Conservation (phyloP, 495 filamentous ascomycete genomes). For the Neurospora terricola region DNA sequence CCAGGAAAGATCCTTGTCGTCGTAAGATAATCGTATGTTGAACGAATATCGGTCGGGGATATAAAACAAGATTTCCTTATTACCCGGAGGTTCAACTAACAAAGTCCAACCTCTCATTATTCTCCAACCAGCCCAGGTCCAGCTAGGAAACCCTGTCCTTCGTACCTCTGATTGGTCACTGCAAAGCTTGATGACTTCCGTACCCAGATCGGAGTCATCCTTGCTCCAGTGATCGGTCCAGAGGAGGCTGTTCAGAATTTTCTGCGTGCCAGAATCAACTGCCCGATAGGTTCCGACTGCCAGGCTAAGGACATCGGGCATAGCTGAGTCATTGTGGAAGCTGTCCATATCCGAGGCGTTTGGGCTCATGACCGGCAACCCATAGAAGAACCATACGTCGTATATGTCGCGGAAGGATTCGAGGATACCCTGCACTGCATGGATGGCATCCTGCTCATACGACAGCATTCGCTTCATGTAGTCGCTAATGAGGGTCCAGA, state of each 20-base stretch:
- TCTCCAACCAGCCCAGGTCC: slow-evolving; percentile 1
- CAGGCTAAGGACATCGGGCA: background rate
- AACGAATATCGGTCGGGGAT: background rate
- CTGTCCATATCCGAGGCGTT: background rate
- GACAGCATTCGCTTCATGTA: background rate
- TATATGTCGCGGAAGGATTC: background rate
- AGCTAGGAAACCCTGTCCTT: background rate
- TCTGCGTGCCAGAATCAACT: fast-evolving
- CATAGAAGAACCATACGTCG: background rate
- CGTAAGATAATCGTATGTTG: background rate
- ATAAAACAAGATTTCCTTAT: background rate
- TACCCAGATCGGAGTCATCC: too few relatives aligned
- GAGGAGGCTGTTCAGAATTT: background rate
- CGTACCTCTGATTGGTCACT: background rate
- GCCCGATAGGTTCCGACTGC: background rate
- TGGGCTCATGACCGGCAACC: background rate
- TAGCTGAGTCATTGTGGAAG: background rate
- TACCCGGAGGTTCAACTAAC: too few relatives aligned
- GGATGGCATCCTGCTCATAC: background rate
- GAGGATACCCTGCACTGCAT: background rate
- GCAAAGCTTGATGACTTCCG: too few relatives aligned
- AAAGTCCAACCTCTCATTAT: background rate
- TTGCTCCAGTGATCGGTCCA: background rate
- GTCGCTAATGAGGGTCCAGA: background rate
- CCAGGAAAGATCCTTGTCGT: background rate